These are phyloP conservation scores for Tetracladium marchalianum DNA, from an alignment of 495 filamentous ascomycete genomes.

Conservation along the genomic window DNA sequence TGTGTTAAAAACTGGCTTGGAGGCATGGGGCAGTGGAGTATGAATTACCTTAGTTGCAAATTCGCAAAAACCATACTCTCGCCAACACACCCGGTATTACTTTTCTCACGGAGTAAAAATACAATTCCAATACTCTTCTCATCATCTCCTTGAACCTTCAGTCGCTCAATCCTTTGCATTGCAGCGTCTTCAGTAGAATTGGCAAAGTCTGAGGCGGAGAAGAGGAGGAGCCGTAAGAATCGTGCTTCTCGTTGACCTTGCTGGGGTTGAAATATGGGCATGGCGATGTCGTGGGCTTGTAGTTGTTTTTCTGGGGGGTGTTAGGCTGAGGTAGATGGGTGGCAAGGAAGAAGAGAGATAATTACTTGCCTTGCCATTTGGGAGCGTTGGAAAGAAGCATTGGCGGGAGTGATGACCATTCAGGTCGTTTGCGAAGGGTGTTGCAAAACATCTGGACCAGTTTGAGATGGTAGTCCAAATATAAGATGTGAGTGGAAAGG, in stretches of 20 bases:
- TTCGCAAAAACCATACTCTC: slow-evolving; percentile 27
- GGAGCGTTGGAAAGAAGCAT: slow-evolving; percentile 28
- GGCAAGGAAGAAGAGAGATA: too few relatives aligned
- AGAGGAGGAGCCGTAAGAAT: slow-evolving; percentile 38
- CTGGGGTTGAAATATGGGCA: slow-evolving; percentile 26
- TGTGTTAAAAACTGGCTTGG: too few relatives aligned
- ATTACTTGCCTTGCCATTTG: slow-evolving; percentile 42
- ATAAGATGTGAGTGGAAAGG: too few relatives aligned
- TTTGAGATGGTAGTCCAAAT: slow-evolving; percentile 1
- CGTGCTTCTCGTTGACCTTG: slow-evolving; percentile 10
- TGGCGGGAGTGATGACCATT: slow-evolving; percentile 38
- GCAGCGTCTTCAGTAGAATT: slow-evolving; percentile 8
- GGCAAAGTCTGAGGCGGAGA: slow-evolving; percentile 39
- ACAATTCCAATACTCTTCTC: slow-evolving; percentile 36
- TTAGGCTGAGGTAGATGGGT: neutral
- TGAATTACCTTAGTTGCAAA: slow-evolving; percentile 30
- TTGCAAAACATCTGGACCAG: slow-evolving; percentile 43
- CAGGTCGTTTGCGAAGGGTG: slow-evolving; percentile 39
- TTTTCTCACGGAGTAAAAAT: slow-evolving; percentile 37
- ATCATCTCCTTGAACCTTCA: slow-evolving; percentile 30
- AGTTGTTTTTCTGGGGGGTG: slow-evolving; percentile 34
- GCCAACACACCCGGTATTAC: slow-evolving; percentile 1
- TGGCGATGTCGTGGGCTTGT: slow-evolving; percentile 42
- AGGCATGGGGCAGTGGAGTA: too few relatives aligned
- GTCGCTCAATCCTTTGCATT: slow-evolving; percentile 35